Evolutionary conservation across 352 stramenopile species (phyloP), one percentile per base, ranked within the genome.

Genomic region (Phytophthora kernoviae): DNA sequence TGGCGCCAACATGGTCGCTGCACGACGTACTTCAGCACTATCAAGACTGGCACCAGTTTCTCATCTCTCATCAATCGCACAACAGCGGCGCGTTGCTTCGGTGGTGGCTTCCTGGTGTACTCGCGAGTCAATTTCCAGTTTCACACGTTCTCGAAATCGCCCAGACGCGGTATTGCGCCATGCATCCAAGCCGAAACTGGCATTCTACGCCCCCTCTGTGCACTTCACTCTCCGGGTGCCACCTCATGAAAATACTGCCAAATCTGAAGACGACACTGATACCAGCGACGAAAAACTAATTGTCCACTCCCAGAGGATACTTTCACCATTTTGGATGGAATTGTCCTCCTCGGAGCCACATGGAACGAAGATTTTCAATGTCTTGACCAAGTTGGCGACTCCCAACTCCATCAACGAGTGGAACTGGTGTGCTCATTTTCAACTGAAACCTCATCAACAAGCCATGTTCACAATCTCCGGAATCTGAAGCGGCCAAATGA

Each of bases 261-360:
- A 49, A 0, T 21, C 12, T 14, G 12, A 53, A 30, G 12, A 45
- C 18, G 58, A 34, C 17, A 14, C n/a, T n/a, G n/a, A 39, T 14
- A 12, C 33, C 14, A 8, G 14, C 4, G 14, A 12, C 14, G 33
- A n/a, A 39, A 49, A 22, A 37, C 40, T 15, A 12, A 10, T 17
- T 0, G 21, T 43, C 33, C 34, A 21, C 22, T 33, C 14, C 18
- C 30, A 50, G 41, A 36, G 2, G 36, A 52, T 22, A 62, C 47
- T 3, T 33, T 83, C 44, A 47, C 48, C 6, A 58, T 76, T 7
- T 34, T 83, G 6, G 55, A 66, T 5, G 74, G 74, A n/a, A 17
- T 83, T 9, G 54, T 71, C 20, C 58, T 80, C 18, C 60, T 75
- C 0, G 54, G 64, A 43, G 67, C 70, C 4, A 43, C 30, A 1